Evolutionary conservation across 495 filamentous ascomycete genomes (phyloP).

Genomic region (Filosporella fistucella): DNA sequence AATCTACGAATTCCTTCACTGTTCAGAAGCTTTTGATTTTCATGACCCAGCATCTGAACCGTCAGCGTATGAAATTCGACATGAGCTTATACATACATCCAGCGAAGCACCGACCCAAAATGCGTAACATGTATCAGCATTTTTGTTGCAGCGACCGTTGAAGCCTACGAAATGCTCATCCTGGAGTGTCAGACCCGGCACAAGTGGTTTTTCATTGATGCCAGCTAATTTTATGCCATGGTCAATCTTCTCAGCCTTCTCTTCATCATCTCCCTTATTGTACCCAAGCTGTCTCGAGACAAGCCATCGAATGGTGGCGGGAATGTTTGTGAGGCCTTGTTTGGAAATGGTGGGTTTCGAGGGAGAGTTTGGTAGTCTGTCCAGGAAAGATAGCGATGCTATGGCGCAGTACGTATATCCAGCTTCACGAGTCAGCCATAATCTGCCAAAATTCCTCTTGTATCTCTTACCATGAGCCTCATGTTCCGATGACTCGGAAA

Average conservation of each 20-base stretch:
- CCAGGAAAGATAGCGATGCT: constrained; percentile 65
- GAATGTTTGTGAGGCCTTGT: constrained; percentile 30
- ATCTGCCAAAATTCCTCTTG: constrained; percentile 17
- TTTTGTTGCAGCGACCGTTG: constrained; percentile 86
- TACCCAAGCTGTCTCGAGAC: constrained; percentile 61
- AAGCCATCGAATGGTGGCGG: constrained; percentile 54
- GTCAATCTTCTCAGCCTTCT: constrained; percentile 25
- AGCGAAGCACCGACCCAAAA: constrained; percentile 84
- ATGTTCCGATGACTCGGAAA: constrained; percentile 73
- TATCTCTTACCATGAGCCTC: constrained; percentile 77
- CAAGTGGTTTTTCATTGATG: constrained; percentile 23
- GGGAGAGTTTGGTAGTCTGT: constrained; percentile 37
- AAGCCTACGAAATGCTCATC: constrained; percentile 54
- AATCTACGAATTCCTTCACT: constrained; percentile 61
- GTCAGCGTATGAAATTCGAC: not conserved
- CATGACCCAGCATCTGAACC: constrained; percentile 55
- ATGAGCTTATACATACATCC: constrained; percentile 33
- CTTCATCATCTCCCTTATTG: constrained; percentile 41
- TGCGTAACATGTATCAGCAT: constrained; percentile 87
- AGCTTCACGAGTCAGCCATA: constrained; percentile 52
- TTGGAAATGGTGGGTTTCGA: constrained; percentile 28
- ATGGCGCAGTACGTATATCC: constrained; percentile 88
- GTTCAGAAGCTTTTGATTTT: constrained; percentile 53
- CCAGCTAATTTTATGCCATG: constrained; percentile 25
- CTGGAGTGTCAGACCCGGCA: constrained; percentile 32